Evolutionary conservation across 2,329 filamentous ascomycete genomes (phyloP).

Genomic region (Clarireedia monteithiana): DNA sequence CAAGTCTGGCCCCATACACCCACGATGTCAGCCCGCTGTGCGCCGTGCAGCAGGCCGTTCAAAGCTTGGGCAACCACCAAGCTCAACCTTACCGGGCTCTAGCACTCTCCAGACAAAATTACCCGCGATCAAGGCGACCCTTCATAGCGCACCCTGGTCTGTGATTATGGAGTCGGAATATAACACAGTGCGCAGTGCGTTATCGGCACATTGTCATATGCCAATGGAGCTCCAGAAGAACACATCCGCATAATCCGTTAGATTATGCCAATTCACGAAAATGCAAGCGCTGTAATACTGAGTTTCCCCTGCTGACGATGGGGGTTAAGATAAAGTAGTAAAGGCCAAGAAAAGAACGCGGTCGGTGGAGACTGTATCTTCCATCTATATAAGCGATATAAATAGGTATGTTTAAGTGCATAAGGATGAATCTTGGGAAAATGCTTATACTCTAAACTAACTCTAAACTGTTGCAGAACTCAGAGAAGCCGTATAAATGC

Average conservation of each 20-base stretch:
- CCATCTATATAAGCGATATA: slow-evolving; percentile 12
- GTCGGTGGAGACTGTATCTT: slow-evolving; percentile 8
- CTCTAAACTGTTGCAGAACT: slow-evolving; percentile 4
- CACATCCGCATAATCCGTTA: slow-evolving; percentile 6
- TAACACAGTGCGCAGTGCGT: slow-evolving; percentile 2
- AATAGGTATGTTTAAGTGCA: slow-evolving; percentile 11
- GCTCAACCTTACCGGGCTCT: no score
- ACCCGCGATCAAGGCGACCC: no score
- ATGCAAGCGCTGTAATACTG: slow-evolving; percentile 14
- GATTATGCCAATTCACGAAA: slow-evolving; percentile 10
- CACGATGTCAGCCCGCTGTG: no score
- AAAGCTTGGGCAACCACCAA: no score
- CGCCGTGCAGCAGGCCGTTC: no score
- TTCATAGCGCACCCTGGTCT: no score
- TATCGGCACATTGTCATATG: slow-evolving; percentile 14
- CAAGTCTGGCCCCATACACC: no score
- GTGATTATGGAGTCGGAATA: no score
- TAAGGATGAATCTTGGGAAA: background rate
- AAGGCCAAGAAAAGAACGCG: slow-evolving; percentile 6
- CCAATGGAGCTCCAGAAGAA: slow-evolving; percentile 8
- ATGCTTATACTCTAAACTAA: background rate
- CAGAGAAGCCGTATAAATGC: slow-evolving; percentile 12
- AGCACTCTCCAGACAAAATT: no score
- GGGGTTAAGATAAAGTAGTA: background rate
- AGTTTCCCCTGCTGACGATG: background rate